A percentile compares a stretch with the other conserved stretches of the same genome.
These are phyloP conservation scores for Kwoniella newhampshirensis DNA, from an alignment of 768 basidiomycete genomes.

Conservation along the genomic window DNA sequence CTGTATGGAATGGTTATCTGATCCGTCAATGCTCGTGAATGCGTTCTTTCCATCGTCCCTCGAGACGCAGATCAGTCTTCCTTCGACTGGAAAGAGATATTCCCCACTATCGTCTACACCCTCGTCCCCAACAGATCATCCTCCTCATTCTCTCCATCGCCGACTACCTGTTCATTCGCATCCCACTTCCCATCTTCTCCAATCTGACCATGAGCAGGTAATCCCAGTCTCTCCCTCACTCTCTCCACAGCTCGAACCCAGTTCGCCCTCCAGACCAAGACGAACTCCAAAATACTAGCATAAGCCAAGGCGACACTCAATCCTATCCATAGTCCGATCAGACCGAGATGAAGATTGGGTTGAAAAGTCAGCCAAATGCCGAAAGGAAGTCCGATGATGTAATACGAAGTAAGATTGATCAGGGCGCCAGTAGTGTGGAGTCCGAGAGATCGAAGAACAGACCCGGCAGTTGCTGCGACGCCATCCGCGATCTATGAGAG, in stretches of 20 bases:
- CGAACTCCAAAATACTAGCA: constrained; percentile 31
- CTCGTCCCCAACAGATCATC: background rate
- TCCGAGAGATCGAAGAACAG: constrained; percentile 79
- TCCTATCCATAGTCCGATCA: constrained; percentile 83
- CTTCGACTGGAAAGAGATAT: too few relatives aligned
- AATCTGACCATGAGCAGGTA: constrained; percentile 33
- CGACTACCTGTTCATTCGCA: background rate
- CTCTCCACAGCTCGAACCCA: constrained; percentile 44
- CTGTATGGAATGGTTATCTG: too few relatives aligned
- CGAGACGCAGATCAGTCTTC: too few relatives aligned
- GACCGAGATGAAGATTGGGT: constrained; percentile 67
- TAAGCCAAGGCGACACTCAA: constrained; percentile 54
- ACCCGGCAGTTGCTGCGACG: constrained; percentile 64
- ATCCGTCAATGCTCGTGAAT: too few relatives aligned
- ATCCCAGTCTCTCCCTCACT: constrained; percentile 42
- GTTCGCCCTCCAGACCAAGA: constrained; percentile 43
- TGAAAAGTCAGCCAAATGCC: constrained; percentile 61
- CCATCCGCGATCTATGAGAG: constrained; percentile 74
- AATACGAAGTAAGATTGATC: constrained; percentile 79
- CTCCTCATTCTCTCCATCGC: background rate
- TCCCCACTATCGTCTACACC: too few relatives aligned
- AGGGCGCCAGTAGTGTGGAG: constrained; percentile 74
- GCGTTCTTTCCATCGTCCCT: too few relatives aligned
- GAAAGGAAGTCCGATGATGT: constrained; percentile 76
- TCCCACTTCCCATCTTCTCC: constrained; percentile 43